phyloP scores from a whole-genome alignment of 2,329 filamentous ascomycete species.

The Clarireedia hainanense region DNA sequence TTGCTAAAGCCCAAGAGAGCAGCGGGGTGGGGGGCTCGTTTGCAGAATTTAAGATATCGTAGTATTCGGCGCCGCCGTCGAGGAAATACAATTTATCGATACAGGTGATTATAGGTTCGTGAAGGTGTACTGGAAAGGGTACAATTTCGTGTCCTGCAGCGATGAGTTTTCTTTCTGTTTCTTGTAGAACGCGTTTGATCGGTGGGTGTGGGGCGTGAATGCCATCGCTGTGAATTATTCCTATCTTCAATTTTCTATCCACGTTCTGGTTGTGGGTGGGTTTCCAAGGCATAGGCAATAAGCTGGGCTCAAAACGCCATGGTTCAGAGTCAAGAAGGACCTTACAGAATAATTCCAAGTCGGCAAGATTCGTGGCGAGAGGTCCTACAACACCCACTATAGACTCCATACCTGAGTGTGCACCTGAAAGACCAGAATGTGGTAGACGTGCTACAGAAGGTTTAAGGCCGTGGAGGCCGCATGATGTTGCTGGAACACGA shows the following conservation, averaged over 20 bases:
- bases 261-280: background rate
- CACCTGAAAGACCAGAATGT: constrained; percentile 28
- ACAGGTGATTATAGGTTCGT: background rate
- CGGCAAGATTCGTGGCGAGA: constrained; percentile 37
- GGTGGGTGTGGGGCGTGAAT: constrained; percentile 15
- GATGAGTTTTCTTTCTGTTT: background rate
- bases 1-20: constrained; percentile 16
- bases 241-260: constrained; percentile 32
- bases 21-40: constrained; percentile 15
- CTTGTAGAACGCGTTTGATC: background rate
- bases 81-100: background rate
- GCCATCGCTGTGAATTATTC: constrained; percentile 21
- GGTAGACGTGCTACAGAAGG: constrained; percentile 20
- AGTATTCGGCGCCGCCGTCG: constrained; percentile 16
- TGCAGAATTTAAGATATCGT: constrained; percentile 9
- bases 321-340: constrained; percentile 29
- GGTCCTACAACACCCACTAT: constrained; percentile 39
- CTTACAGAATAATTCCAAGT: constrained; percentile 32
- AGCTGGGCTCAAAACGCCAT: constrained; percentile 43
- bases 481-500: constrained; percentile 34
- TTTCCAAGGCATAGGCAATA: constrained; percentile 43
- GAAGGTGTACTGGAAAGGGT: background rate
- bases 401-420: constrained; percentile 45
- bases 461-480: constrained; percentile 36
- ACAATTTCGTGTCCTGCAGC: background rate